Evolutionary conservation across 148 eudicot species (phyloP), one percentile per base, ranked within the genome.

Genomic region (Suaeda aralocaspica): DNA sequence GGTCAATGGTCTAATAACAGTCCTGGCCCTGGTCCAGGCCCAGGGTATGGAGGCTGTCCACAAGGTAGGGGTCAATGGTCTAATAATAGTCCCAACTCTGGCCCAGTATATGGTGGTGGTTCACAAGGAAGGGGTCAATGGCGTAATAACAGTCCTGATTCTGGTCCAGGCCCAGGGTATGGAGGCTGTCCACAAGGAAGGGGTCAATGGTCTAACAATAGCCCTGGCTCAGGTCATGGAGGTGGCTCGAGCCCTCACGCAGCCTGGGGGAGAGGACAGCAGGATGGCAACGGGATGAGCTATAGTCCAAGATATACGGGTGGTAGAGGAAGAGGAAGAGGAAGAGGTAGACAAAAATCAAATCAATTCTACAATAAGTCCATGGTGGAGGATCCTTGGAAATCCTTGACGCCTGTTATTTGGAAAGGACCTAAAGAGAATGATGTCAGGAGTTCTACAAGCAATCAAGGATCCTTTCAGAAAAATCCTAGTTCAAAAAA

Each of bases 331-430:
- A 71, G 68, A n/a, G 78, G 84, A 77, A 73, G 71, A 33, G 78
- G 84, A 42, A 65, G 75, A 48, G 66, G 29, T 57, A 61, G 69
- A 41, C 74, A 65, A 41, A 74, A 80, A 29, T 75, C 80, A 30
- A 69, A 81, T 34, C 73, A 77, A 24, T 69, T 74, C 64, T 88
- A 75, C 55, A 22, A 79, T 68, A 86, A 69, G 77, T 86, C 90
- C 67, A 88, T 88, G 92, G 73, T 84, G 24, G 90, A 86, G 71
- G 90, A 88, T 58, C 90, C 92, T 9, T 88, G 92, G 92, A 66
- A 79, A 69, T 62, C 65, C 49, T 74, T 88, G 72, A 46, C 79
- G 36, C 90, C 92, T 29, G 85, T 86, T 52, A 29, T 77, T 62
- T 88, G 90, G 90, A 79, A 52, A 67, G 86, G 86, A 85, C 77